These are phyloP conservation scores for Sphaerosporella brunnea DNA, from an alignment of 495 filamentous ascomycete species.

Conservation along the genomic window DNA sequence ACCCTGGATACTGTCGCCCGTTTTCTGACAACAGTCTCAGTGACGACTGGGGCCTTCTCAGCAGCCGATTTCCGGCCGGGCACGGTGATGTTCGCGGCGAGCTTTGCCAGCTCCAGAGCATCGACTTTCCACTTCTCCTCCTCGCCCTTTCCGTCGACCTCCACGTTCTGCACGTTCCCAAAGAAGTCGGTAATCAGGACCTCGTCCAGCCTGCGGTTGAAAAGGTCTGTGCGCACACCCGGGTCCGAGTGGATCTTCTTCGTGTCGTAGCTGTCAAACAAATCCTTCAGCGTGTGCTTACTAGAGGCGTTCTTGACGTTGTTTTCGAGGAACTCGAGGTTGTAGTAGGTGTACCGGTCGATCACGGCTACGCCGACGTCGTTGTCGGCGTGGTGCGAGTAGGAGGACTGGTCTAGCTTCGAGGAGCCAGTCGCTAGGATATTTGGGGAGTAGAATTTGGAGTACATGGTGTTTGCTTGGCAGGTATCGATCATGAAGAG, in stretches of 20 bases:
- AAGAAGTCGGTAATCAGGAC: conserved; percentile 82
- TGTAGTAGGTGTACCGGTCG: conserved; percentile 96
- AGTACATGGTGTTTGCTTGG: conserved; percentile 98
- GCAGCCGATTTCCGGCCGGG: conserved; percentile 5
- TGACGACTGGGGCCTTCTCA: neutral
- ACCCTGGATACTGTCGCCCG: conserved; percentile 20
- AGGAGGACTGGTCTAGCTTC: conserved; percentile 82
- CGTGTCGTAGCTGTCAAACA: conserved; percentile 91
- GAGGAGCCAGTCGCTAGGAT: conserved; percentile 91
- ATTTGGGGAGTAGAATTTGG: conserved; percentile 88
- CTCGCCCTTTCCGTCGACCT: conserved; percentile 46
- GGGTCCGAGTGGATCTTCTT: conserved; percentile 84
- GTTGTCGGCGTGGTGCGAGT: conserved; percentile 93
- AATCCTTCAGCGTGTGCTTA: conserved; percentile 74
- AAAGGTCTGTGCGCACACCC: conserved; percentile 86
- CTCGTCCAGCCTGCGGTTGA: conserved; percentile 41
- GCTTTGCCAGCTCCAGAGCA: conserved; percentile 40
- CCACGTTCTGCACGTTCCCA: conserved; percentile 92
- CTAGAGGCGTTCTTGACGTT: conserved; percentile 65
- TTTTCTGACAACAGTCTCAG: conserved; percentile 8
- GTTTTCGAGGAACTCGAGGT: conserved; percentile 87
- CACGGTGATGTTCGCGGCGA: conserved; percentile 20
- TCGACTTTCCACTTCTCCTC: conserved; percentile 55
- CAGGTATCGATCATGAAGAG: conserved; percentile 99
- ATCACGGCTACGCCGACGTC: conserved; percentile 97